These are phyloP conservation scores for Ascochyta rabiei DNA, from an alignment of 2,329 filamentous ascomycete species.

Conservation along the genomic window DNA sequence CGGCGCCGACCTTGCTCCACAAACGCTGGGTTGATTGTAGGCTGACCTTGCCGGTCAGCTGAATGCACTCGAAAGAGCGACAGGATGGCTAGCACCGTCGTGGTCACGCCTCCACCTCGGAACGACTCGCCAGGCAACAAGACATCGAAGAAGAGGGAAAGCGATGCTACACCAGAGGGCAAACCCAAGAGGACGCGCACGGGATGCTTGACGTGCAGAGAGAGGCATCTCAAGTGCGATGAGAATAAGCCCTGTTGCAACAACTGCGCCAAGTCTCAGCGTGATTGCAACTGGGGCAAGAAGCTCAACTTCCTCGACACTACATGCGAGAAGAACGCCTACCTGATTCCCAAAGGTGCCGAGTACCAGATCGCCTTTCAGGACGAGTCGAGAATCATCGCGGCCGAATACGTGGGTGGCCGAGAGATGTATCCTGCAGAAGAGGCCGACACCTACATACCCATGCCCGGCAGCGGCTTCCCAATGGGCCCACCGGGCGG, in stretches of 20 bases:
- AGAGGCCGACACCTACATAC: conserved; percentile 31
- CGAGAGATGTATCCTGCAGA: conserved; percentile 71
- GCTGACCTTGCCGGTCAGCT: background rate
- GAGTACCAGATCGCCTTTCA: conserved; percentile 79
- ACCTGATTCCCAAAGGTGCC: conserved; percentile 49
- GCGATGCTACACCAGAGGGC: conserved; percentile 38
- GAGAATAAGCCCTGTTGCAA: conserved; percentile 70
- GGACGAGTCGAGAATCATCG: conserved; percentile 88
- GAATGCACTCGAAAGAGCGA: conserved; percentile 6
- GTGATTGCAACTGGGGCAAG: conserved; percentile 83
- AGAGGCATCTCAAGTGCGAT: conserved; percentile 90
- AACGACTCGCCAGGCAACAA: conserved; percentile 29
- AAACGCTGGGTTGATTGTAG: conserved; percentile 2
- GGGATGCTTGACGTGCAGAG: conserved; percentile 87
- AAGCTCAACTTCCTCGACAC: conserved; percentile 91
- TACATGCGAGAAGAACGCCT: conserved; percentile 70
- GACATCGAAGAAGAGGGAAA: conserved; percentile 28
- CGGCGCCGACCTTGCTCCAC: background rate
- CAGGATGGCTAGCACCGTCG: conserved; percentile 29
- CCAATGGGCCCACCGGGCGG: conserved; percentile 31
- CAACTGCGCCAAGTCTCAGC: conserved; percentile 87
- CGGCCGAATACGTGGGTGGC: conserved; percentile 86
- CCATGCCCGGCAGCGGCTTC: conserved; percentile 37
- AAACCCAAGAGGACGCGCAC: conserved; percentile 89
- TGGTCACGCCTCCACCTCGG: conserved; percentile 28